These are phyloP conservation scores for Fusarium miscanthi DNA, from an alignment of 2,329 filamentous ascomycete species.

Conservation along the genomic window DNA sequence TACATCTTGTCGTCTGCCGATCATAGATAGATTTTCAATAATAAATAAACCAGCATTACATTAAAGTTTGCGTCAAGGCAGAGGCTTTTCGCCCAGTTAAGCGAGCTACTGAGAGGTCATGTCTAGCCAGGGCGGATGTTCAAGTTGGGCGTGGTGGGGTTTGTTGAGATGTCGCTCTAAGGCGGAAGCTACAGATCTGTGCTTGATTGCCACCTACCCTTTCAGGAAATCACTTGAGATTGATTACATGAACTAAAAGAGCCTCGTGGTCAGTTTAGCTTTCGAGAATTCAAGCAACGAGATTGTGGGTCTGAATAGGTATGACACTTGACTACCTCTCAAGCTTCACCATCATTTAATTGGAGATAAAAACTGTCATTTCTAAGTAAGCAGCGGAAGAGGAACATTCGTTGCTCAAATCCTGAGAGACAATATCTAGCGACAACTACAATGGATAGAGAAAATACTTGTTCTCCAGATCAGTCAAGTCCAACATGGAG, in stretches of 20 bases:
- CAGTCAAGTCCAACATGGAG: constrained; percentile 35
- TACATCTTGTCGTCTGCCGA: neutral
- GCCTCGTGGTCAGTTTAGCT: too few relatives aligned
- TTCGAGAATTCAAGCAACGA: rapidly evolving
- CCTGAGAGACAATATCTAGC: rapidly evolving
- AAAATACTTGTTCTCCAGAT: constrained; percentile 36
- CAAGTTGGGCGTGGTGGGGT: constrained; percentile 33
- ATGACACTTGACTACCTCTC: neutral
- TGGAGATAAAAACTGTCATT: rapidly evolving
- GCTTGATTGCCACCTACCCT: neutral
- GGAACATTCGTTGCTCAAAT: rapidly evolving
- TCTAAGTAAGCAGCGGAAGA: too few relatives aligned
- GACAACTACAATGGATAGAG: neutral
- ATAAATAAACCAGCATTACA: rapidly evolving
- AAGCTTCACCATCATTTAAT: neutral
- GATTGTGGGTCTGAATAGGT: too few relatives aligned
- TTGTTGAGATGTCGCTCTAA: constrained; percentile 12
- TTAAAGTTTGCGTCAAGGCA: rapidly evolving
- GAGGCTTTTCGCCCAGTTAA: neutral
- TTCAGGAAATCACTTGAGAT: neutral
- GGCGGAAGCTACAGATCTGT: constrained; percentile 27
- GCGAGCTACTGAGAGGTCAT: neutral
- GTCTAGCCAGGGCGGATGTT: constrained; percentile 32
- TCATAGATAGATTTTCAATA: neutral
- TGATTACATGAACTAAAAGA: neutral